phyloP scores from a whole-genome alignment of 495 filamentous ascomycete genomes.

The Aspergillus saccharolyticus region DNA sequence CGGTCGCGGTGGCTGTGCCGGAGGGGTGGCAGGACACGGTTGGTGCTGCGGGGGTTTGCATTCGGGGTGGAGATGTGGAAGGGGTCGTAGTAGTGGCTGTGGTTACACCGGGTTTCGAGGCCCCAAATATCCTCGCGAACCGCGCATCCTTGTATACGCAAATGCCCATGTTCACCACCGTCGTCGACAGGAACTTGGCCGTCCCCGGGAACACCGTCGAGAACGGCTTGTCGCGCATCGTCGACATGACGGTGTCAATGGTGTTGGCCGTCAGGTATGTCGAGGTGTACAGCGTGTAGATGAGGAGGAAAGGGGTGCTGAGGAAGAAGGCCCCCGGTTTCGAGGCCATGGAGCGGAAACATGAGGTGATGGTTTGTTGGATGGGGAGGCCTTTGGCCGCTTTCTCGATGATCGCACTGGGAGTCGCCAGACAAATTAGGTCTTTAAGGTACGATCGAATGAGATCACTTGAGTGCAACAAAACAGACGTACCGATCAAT shows the following conservation, averaged over 20 bases:
- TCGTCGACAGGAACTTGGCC: slow-evolving; percentile 78
- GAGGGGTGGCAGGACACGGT: slow-evolving; percentile 21
- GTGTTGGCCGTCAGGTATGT: slow-evolving; percentile 89
- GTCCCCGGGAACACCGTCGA: slow-evolving; percentile 64
- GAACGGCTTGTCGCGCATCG: slow-evolving; percentile 50
- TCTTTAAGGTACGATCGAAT: too few relatives aligned
- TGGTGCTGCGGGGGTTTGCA: slow-evolving; percentile 28
- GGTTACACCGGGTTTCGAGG: slow-evolving; percentile 15
- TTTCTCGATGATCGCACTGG: slow-evolving; percentile 91
- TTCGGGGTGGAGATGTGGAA: slow-evolving; percentile 41
- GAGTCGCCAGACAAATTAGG: slow-evolving; percentile 11
- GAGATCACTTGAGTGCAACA: too few relatives aligned
- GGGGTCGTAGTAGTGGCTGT: not conserved
- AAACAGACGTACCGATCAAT: slow-evolving; percentile 80
- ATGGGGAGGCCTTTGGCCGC: slow-evolving; percentile 78
- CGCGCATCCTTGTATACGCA: slow-evolving; percentile 91
- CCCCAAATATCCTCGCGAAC: slow-evolving; percentile 79
- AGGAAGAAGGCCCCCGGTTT: slow-evolving; percentile 68
- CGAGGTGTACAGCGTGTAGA: slow-evolving; percentile 82
- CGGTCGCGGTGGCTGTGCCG: slow-evolving; percentile 14
- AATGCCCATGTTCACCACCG: slow-evolving; percentile 78
- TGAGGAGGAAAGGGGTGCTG: slow-evolving; percentile 77
- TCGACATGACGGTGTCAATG: slow-evolving; percentile 76
- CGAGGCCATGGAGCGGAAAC: slow-evolving; percentile 57
- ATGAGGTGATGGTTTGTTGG: slow-evolving; percentile 56